These are phyloP conservation scores for Ciborinia camelliae DNA, from an alignment of 2,329 filamentous ascomycete genomes.

Conservation along the genomic window DNA sequence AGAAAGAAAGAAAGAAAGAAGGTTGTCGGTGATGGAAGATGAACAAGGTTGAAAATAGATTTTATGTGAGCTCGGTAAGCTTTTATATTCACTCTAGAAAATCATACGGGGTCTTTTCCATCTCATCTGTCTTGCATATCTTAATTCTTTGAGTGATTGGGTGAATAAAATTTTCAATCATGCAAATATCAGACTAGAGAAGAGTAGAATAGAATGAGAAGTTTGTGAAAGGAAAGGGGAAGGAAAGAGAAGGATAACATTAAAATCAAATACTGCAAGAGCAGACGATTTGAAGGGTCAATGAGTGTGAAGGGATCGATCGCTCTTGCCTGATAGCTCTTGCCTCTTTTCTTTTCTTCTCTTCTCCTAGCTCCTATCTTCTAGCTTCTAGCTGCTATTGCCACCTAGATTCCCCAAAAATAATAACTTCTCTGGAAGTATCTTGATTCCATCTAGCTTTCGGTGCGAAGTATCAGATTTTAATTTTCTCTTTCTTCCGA, in stretches of 20 bases:
- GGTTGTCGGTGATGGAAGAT: neutral
- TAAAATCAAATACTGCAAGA: neutral
- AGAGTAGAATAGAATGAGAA: neutral
- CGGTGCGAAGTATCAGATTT: neutral
- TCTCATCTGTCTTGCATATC: neutral
- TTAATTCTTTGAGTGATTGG: conserved; percentile 1
- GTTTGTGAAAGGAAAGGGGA: neutral
- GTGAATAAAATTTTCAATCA: neutral
- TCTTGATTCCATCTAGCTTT: neutral
- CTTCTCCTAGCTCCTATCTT: neutral
- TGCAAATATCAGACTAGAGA: neutral
- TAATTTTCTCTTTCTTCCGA: no score
- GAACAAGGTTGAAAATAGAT: neutral
- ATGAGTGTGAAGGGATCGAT: neutral
- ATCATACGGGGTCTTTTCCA: neutral
- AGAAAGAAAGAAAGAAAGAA: neutral
- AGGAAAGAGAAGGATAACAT: no score
- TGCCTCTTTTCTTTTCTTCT: neutral
- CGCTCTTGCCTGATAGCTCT: neutral
- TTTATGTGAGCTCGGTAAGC: neutral
- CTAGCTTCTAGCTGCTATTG: neutral
- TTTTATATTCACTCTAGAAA: conserved; percentile 3
- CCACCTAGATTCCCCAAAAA: neutral
- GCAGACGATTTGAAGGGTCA: neutral
- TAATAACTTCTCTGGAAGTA: neutral